A percentile compares a stretch with the other conserved stretches of the same genome.
Evolutionary conservation across 2,329 filamentous ascomycete species (phyloP).

Genomic region (Westerdykella sp.): DNA sequence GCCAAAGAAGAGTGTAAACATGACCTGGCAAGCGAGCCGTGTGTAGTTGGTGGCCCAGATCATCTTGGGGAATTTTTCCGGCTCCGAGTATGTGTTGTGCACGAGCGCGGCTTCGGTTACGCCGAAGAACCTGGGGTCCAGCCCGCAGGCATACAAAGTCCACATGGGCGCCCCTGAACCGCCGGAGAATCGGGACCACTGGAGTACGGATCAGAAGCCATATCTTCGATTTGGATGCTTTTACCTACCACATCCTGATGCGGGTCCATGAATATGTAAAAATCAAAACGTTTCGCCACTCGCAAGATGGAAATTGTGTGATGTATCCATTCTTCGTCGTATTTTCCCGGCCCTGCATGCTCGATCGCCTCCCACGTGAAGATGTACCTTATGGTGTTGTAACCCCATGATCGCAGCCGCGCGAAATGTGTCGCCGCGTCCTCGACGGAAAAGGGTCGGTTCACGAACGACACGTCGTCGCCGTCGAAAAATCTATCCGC

Average conservation of each 20-base stretch:
- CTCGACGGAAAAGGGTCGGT: slow-evolving; percentile 73
- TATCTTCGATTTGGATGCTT: too few species aligned
- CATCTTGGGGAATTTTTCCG: slow-evolving; percentile 91
- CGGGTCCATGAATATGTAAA: slow-evolving; percentile 97
- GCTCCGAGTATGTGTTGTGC: slow-evolving; percentile 86
- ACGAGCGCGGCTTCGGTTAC: slow-evolving; percentile 88
- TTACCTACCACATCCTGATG: slow-evolving; percentile 86
- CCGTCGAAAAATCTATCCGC: slow-evolving; percentile 80
- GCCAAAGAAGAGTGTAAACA: slow-evolving; percentile 92
- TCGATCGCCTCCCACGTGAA: slow-evolving; percentile 99
- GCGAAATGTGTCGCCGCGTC: slow-evolving; percentile 84
- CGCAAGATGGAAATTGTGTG: slow-evolving; percentile 83
- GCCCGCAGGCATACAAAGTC: slow-evolving; percentile 90
- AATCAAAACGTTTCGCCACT: slow-evolving; percentile 80
- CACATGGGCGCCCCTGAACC: slow-evolving; percentile 96
- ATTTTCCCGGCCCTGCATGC: slow-evolving; percentile 79
- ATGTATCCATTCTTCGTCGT: slow-evolving; percentile 89
- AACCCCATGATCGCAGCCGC: slow-evolving; percentile 79
- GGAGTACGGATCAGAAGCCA: slow-evolving; percentile 17
- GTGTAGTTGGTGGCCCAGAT: slow-evolving; percentile 98
- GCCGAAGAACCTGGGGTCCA: slow-evolving; percentile 80
- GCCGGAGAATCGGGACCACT: slow-evolving; percentile 92
- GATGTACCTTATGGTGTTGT: slow-evolving; percentile 92
- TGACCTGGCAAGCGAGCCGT: slow-evolving; percentile 76
- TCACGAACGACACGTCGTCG: slow-evolving; percentile 83